A percentile compares a stretch with the other conserved stretches of the same genome.
phyloP scores from a whole-genome alignment of 208 protist genomes.

The Strigomonas galati region DNA sequence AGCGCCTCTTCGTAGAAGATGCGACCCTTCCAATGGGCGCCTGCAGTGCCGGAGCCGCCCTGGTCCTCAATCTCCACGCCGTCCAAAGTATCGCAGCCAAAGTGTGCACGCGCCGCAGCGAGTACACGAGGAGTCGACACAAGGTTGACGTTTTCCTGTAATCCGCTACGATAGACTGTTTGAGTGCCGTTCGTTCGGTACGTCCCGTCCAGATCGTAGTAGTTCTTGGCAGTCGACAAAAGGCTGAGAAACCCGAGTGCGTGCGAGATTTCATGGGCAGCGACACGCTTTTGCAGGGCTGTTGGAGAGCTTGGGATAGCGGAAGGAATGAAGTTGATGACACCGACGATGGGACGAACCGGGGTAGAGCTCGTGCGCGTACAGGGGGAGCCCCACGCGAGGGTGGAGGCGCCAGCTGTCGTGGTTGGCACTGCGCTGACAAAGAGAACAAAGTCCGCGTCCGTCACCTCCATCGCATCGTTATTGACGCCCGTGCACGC shows the following conservation, averaged over 20 bases:
- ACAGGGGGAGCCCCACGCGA: slow-evolving; percentile 42
- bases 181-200: slow-evolving; percentile 18
- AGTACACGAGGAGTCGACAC: slow-evolving; percentile 43
- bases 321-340: slow-evolving; percentile 65
- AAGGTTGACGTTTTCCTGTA: slow-evolving; percentile 28
- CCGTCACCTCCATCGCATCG: slow-evolving; percentile 8
- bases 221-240: slow-evolving; percentile 12
- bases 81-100: slow-evolving; percentile 43
- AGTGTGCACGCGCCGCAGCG: slow-evolving; percentile 35
- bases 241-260: slow-evolving; percentile 49
- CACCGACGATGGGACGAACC: slow-evolving; percentile 36
- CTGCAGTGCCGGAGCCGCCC: slow-evolving; percentile 39
- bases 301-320: slow-evolving; percentile 15
- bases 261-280: slow-evolving; percentile 59
- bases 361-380: neutral
- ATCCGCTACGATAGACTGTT: slow-evolving; percentile 19
- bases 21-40: slow-evolving; percentile 65
- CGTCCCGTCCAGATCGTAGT: slow-evolving; percentile 16
- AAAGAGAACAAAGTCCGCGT: slow-evolving; percentile 49
- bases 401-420: neutral
- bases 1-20: slow-evolving; percentile 54
- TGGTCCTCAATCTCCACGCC: slow-evolving; percentile 59
- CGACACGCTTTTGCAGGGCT: slow-evolving; percentile 11
- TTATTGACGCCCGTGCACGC: slow-evolving; percentile 16
- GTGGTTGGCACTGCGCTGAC: slow-evolving; percentile 28